Evolutionary conservation across 768 basidiomycete species (phyloP), one percentile per base, ranked within the genome.

Genomic region (Phylloporus sp.): DNA sequence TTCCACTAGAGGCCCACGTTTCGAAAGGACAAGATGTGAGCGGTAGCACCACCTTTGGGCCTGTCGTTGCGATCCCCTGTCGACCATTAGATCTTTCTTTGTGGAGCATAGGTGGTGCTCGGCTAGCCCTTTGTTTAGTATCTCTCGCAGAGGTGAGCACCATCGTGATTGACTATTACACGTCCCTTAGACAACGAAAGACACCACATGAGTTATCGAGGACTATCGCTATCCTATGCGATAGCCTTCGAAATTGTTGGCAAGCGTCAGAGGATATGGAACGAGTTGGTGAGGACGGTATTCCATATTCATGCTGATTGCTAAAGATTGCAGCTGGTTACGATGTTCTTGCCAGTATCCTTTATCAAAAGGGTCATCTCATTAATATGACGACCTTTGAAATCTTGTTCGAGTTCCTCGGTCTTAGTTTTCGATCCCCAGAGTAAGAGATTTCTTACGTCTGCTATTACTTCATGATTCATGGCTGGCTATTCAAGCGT

Each of bases 251-350:
- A 56, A 85, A 88, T 58, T 89, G 82, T 59, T 97, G 95, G 95
- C 82, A 90, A 60, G 92, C 91, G 61, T 94, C 90, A 31, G 94
- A 95, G 63, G 95, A 97, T 59, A 92, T 95, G 86, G 94, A 95
- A 63, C 76, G 86, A 29, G 70, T 93, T 48, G 82, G 92, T 93
- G 59, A 61, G 86, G 75, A 12, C 4, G n/a, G 15, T n/a, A 16
- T 28, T 43, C 6, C 32, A 36, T 40, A 2, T 34, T 45, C 6
- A n/a, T 23, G n/a, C 45, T 49, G 23, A 28, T 47, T 45, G 26
- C 42, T 62, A 9, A 55, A n/a, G 22, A 23, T 18, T 23, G 15
- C 51, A 93, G 91, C 85, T 48, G 94, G 92, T 10, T 97, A 95
- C 59, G 94, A 95, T 47, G 84, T 92, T 32, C 75, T 97, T 4